These are phyloP conservation scores for Xylaria hypoxylon DNA, from an alignment of 2,329 filamentous ascomycete genomes.

Conservation along the genomic window DNA sequence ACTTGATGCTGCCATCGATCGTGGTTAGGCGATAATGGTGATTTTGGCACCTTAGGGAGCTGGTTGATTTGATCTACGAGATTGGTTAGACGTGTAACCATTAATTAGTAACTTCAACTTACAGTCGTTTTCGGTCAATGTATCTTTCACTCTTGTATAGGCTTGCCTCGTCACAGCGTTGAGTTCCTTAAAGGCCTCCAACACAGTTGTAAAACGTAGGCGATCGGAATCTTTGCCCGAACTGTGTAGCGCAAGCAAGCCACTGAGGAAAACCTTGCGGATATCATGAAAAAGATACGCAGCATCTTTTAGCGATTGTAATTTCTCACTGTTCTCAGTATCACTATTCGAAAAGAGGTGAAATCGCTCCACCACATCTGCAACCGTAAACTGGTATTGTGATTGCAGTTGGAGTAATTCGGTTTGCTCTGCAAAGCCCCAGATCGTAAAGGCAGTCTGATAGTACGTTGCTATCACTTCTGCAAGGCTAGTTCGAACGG, in stretches of 20 bases:
- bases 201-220: constrained; percentile 79
- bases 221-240: constrained; percentile 82
- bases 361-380: constrained; percentile 78
- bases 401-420: constrained; percentile 95
- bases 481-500: constrained; percentile 76
- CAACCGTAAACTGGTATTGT: constrained; percentile 81
- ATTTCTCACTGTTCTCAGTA: constrained; percentile 80
- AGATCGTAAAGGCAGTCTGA: constrained; percentile 75
- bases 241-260: constrained; percentile 87
- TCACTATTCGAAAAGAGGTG: constrained; percentile 72
- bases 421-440: constrained; percentile 79
- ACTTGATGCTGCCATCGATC: constrained; percentile 89
- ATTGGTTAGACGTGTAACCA: constrained; percentile 14
- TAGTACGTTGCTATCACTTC: constrained; percentile 78
- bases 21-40: constrained; percentile 75
- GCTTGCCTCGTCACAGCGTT: constrained; percentile 71
- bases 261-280: constrained; percentile 87
- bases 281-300: constrained; percentile 83
- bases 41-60: constrained; percentile 68
- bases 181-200: constrained; percentile 77
- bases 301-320: constrained; percentile 83
- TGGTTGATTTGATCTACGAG: constrained; percentile 50
- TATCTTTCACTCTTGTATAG: constrained; percentile 73
- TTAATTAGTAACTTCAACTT: constrained; percentile 52
- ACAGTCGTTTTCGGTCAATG: constrained; percentile 85